Base-by-base conservation (phyloP, 2,329 filamentous ascomycete genomes). In the Xenoacremonium recifei region DNA sequence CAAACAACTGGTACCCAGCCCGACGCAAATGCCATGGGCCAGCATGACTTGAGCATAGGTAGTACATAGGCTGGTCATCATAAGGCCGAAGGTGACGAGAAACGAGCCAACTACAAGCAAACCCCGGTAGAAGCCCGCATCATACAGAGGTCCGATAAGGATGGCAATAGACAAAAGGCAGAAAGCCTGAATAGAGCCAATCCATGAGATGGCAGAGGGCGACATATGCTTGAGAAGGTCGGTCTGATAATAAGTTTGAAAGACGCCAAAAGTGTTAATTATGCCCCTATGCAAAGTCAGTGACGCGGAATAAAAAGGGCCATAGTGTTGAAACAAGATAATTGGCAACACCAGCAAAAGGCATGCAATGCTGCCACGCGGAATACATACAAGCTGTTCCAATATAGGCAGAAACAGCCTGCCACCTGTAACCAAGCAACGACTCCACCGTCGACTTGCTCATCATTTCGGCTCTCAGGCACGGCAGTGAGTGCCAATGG, bases 251-350 rank as follows among this genome's bases (percentile, higher is more conserved):
- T 69, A 73, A 4, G 65, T 67, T 48, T 74, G 69, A 54, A 67
- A 75, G 2, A 70, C 68, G 25, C 70, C 71, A 39, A 69, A 74
- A n/a, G 60, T 65, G 52, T 69, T 72, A 40, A 72, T 59, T 13
- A 67, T 48, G n/a, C 64, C 63, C 37, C 59, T 47, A n/a, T n/a
- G n/a, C n/a, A n/a, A n/a, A n/a, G n/a, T n/a, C n/a, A n/a, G n/a
- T n/a, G n/a, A n/a, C n/a, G n/a, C n/a, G n/a, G n/a, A n/a, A n/a
- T n/a, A n/a, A n/a, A n/a, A n/a, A 13, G 32, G 3, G 12, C 5
- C 9, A 21, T 5, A 39, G 33, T 29, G 19, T 17, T 11, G 17
- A 4, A 39, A 11, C n/a, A 6, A 9, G 4, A 15, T n/a, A 25
- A 6, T 2, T 6, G 9, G n/a, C 10, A 17, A 13, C 18, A 19